Evolutionary conservation across 1,284 basidiomycete genomes (phyloP), one percentile per base, ranked within the genome.

Genomic region (Phaffia rhodozyma): DNA sequence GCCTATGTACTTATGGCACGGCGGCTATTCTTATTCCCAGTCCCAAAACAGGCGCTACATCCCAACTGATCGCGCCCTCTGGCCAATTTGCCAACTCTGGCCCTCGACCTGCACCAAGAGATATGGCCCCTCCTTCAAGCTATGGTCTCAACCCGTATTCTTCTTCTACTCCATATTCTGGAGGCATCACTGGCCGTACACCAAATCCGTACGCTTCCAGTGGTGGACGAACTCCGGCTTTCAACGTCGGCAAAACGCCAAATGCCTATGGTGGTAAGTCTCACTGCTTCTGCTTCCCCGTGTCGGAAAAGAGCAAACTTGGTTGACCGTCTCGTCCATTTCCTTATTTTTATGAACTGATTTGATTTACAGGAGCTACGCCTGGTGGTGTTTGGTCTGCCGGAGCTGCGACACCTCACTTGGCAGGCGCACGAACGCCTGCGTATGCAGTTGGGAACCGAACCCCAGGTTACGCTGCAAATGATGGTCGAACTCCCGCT

Each of bases 201-300:
- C 86, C 86, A 4, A 88, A 88, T 73, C 86, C 86, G 0, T 86
- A 87, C 68, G 81, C 79, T 1, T 66, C 68, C 51, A 79, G 77
- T 18, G 78, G 80, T 49, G 76, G 79, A 21, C 78, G 78, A 67
- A 84, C 83, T 3, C 83, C 83, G 1, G 81, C 83, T 16, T 83
- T 78, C 79, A 79, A 78, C 11, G 76, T 76, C 7, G 79, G 80
- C 34, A 78, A 80, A 56, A 85, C 83, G 21, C 83, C 84, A 0
- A 84, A 83, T 70, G 83, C 84, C 0, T 83, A 84, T 65, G 77
- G 76, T 50, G 68, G 70, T 47, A 67, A 62, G 57, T 68, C 67
- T 9, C 70, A 68, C 81, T 21, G 67, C 64, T 47, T 68, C 67
- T 25, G 66, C 64, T 23, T 64, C 60, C 48, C 69, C 65, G 68